These are phyloP conservation scores for Mycena citricolor DNA, from an alignment of 1,284 basidiomycete species.

Conservation along the genomic window DNA sequence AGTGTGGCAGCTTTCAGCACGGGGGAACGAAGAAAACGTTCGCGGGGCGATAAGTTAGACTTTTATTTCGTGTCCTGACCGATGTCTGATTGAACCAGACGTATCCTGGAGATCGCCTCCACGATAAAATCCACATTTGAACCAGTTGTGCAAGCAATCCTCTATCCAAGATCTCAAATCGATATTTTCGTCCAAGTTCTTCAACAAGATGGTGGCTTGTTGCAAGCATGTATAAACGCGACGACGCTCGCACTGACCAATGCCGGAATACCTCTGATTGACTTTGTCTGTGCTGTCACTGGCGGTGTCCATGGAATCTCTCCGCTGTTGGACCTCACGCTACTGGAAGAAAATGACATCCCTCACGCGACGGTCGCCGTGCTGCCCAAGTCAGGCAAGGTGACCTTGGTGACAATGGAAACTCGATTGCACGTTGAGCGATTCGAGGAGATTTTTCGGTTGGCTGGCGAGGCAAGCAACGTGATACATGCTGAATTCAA, in stretches of 20 bases:
- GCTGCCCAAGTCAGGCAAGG: constrained; percentile 80
- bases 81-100: constrained; percentile 48
- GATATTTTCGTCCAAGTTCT: constrained; percentile 92
- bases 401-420: constrained; percentile 91
- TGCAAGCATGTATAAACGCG: constrained; percentile 94
- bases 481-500: constrained; percentile 88
- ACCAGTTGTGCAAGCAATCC: constrained; percentile 85
- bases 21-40: constrained; percentile 73
- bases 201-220: constrained; percentile 89
- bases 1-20: constrained; percentile 85
- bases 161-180: constrained; percentile 94
- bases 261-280: constrained; percentile 87
- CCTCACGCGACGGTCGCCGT: constrained; percentile 88
- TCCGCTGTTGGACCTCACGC: constrained; percentile 83
- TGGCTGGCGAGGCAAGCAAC: constrained; percentile 39
- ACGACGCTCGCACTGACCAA: constrained; percentile 89
- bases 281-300: constrained; percentile 87
- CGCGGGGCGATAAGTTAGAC: constrained; percentile 85
- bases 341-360: constrained; percentile 87
- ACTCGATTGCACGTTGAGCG: constrained; percentile 91
- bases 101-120: constrained; percentile 84
- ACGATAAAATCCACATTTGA: constrained; percentile 94
- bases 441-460: constrained; percentile 82
- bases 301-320: constrained; percentile 78
- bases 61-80: constrained; percentile 7